A percentile compares a stretch with the other conserved stretches of the same genome.
phyloP scores from a whole-genome alignment of 805 yeast species.

The baker's yeast (Saccharomyces cerevisiae) region DNA sequence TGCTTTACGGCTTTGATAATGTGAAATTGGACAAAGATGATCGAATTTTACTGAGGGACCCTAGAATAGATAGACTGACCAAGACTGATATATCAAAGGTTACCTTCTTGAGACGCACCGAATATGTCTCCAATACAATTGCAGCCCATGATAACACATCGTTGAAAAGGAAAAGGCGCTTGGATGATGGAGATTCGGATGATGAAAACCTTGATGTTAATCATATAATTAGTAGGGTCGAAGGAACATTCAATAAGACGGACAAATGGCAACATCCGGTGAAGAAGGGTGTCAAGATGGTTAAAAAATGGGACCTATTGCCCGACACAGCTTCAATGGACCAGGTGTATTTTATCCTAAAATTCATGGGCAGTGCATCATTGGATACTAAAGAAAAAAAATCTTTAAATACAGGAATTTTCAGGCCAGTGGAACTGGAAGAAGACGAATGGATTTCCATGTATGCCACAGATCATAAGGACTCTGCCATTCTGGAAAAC shows the following conservation, averaged over 20 bases:
- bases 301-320: constrained; percentile 65
- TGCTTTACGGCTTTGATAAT: constrained; percentile 33
- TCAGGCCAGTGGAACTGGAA: constrained; percentile 63
- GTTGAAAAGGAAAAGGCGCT: constrained; percentile 25
- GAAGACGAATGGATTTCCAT: constrained; percentile 72
- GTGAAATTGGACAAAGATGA: constrained; percentile 69
- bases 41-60: constrained; percentile 68
- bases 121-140: constrained; percentile 64
- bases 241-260: constrained; percentile 56
- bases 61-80: constrained; percentile 38
- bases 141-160: constrained; percentile 29
- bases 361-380: constrained; percentile 48
- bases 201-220: constrained; percentile 20
- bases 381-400: constrained; percentile 32
- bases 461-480: constrained; percentile 43
- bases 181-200: constrained; percentile 15
- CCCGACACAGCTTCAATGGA: constrained; percentile 93
- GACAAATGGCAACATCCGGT: constrained; percentile 62
- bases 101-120: constrained; percentile 89
- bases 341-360: constrained; percentile 56
- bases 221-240: constrained; percentile 41
- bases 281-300: constrained; percentile 65
- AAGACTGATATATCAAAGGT: constrained; percentile 38
- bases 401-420: constrained; percentile 50
- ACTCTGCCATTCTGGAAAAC: constrained; percentile 34